These are phyloP conservation scores for Atkinsonella hypoxylon DNA, from an alignment of 2,329 filamentous ascomycete species.

Conservation along the genomic window DNA sequence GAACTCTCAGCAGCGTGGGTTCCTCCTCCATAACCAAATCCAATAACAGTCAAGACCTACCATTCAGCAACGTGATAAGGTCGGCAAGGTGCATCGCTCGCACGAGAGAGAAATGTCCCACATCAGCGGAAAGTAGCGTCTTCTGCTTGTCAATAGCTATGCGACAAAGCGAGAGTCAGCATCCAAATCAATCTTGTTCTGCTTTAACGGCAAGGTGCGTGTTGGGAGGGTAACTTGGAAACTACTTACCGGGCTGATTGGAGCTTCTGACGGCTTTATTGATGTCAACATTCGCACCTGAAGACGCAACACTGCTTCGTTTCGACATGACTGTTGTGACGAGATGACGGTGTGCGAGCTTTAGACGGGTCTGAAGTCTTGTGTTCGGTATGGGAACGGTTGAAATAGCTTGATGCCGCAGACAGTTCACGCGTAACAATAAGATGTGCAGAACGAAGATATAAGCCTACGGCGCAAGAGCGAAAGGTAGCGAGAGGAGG, in stretches of 20 bases:
- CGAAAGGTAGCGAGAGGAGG: neutral
- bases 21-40: neutral
- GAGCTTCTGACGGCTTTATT: conserved; percentile 18
- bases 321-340: conserved; percentile 47
- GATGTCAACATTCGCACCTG: conserved; percentile 14
- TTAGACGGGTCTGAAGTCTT: neutral
- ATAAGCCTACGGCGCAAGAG: neutral
- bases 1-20: neutral
- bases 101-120: conserved; percentile 61
- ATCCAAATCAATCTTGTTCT: neutral
- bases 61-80: conserved; percentile 72
- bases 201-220: neutral
- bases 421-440: neutral
- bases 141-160: conserved; percentile 65
- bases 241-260: conserved; percentile 21
- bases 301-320: conserved; percentile 34
- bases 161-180: neutral
- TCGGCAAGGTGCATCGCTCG: conserved; percentile 67
- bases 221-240: neutral
- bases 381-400: neutral
- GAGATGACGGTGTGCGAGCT: neutral
- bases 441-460: neutral
- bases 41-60: conserved; percentile 26
- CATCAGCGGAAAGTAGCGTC: conserved; percentile 54
- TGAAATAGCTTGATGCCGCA: neutral